phyloP scores from a whole-genome alignment of 768 basidiomycete species.

The Naganishia onofrii region DNA sequence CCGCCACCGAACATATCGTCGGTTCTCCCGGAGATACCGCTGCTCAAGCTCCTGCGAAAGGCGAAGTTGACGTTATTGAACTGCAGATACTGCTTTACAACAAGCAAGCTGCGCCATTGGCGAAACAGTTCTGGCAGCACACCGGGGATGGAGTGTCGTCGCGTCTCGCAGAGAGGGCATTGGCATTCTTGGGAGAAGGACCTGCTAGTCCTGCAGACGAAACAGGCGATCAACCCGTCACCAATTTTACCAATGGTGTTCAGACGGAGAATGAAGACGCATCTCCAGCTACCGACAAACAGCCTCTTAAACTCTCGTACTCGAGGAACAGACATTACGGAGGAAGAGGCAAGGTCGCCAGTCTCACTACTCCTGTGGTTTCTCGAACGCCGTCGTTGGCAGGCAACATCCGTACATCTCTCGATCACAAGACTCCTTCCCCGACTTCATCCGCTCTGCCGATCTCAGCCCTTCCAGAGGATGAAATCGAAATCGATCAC shows the following conservation, averaged over 20 bases:
- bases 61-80: conserved; percentile 56
- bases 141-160: conserved; percentile 85
- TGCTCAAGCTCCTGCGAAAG: conserved; percentile 27
- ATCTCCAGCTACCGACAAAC: conserved; percentile 17
- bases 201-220: conserved; percentile 37
- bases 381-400: conserved; percentile 14
- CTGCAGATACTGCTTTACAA: conserved; percentile 82
- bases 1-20: conserved; percentile 18
- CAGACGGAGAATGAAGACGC: conserved; percentile 24
- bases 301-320: conserved; percentile 33
- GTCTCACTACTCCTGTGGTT: not conserved
- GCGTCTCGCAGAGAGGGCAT: conserved; percentile 76
- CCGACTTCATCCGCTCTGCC: conserved; percentile 22
- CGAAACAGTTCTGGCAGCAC: conserved; percentile 96
- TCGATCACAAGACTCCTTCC: not conserved
- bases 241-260: conserved; percentile 17
- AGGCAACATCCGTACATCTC: conserved; percentile 1
- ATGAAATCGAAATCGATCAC: conserved; percentile 64
- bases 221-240: conserved; percentile 13
- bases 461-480: conserved; percentile 38
- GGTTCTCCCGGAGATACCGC: conserved; percentile 24
- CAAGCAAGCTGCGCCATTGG: conserved; percentile 60
- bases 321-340: conserved; percentile 50
- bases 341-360: conserved; percentile 17
- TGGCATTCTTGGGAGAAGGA: conserved; percentile 64